Percentiles rank a stretch among this genome's conserved stretches.
phyloP scores from a whole-genome alignment of 495 filamentous ascomycete species.

The Xylaria acuta region DNA sequence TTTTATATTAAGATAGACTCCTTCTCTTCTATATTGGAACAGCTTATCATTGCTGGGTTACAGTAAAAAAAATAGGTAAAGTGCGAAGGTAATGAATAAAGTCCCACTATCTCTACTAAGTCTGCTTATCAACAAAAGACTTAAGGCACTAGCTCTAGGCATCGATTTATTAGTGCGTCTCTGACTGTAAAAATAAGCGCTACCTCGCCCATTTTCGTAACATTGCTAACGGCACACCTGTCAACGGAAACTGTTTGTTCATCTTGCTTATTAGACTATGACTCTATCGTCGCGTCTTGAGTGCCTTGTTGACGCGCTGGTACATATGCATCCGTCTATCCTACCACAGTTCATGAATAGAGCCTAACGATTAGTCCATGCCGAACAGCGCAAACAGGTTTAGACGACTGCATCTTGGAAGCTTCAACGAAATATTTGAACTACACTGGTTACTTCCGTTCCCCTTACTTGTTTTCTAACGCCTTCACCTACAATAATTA shows the following conservation, averaged over 20 bases:
- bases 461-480: not conserved
- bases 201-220: not conserved
- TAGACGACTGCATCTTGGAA: not conserved
- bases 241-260: not conserved
- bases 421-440: not conserved
- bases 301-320: too few relatives aligned
- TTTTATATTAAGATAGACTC: not conserved
- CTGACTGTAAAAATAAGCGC: not conserved
- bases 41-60: too few relatives aligned
- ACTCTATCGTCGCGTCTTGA: not conserved
- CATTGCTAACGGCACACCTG: not conserved
- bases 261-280: not conserved
- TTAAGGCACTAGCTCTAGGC: too few relatives aligned
- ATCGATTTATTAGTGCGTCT: too few relatives aligned
- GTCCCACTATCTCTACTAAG: too few relatives aligned
- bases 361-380: too few relatives aligned
- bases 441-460: not conserved
- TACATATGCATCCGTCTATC: too few relatives aligned
- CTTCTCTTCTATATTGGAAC: too few relatives aligned
- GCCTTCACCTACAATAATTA: not conserved
- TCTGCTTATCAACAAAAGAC: too few relatives aligned
- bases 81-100: too few relatives aligned
- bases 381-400: not conserved
- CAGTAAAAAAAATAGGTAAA: too few relatives aligned
- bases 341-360: not conserved